phyloP scores from a whole-genome alignment of 768 basidiomycete genomes.

The Tephrocybe sp. region DNA sequence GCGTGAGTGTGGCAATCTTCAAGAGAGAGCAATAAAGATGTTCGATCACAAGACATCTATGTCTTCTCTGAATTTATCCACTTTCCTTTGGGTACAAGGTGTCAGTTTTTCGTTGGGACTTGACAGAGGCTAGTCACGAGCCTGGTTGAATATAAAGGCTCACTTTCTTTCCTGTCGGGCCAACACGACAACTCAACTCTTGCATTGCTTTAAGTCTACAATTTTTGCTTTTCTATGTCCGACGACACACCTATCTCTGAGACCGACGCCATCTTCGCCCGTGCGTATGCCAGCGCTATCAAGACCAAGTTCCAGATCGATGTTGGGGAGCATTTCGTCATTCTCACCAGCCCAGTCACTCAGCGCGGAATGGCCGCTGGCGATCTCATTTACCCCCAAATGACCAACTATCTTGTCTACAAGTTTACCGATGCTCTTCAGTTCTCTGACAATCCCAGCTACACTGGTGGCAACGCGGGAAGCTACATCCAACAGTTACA shows the following conservation, averaged over 20 bases:
- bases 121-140: too few relatives aligned
- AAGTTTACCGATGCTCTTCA: slow-evolving; percentile 5
- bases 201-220: neutral
- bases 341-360: slow-evolving; percentile 8
- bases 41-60: too few relatives aligned
- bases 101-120: too few relatives aligned
- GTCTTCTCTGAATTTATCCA: too few relatives aligned
- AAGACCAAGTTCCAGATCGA: slow-evolving; percentile 5
- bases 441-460: slow-evolving; percentile 1
- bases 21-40: too few relatives aligned
- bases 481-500: slow-evolving; percentile 1
- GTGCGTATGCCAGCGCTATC: slow-evolving; percentile 1
- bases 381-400: neutral
- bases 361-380: slow-evolving; percentile 4
- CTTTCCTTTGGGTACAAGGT: too few relatives aligned
- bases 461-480: neutral
- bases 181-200: too few relatives aligned
- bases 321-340: neutral
- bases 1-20: too few relatives aligned
- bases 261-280: slow-evolving; percentile 6
- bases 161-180: too few relatives aligned
- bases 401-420: slow-evolving; percentile 2
- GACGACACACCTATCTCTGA: slow-evolving; percentile 3
- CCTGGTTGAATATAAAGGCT: too few relatives aligned
- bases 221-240: neutral